phyloP scores from a whole-genome alignment of 768 basidiomycete species.

The Lyophyllum semitale region DNA sequence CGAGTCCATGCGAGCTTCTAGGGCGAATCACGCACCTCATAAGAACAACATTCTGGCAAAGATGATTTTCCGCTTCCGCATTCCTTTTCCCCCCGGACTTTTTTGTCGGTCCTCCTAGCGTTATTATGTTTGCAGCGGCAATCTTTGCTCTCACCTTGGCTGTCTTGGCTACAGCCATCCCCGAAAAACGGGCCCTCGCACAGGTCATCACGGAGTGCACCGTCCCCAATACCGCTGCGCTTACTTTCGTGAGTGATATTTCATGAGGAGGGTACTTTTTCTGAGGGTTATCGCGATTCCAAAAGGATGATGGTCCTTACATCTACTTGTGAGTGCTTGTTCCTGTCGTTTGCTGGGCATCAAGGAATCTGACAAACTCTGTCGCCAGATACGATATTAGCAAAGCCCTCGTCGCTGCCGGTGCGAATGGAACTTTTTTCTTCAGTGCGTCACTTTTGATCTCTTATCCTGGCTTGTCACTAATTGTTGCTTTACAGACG shows the following conservation, averaged over 20 bases:
- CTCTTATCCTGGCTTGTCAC: background rate
- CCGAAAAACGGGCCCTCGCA: conserved; percentile 13
- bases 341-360: background rate
- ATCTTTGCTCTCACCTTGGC: conserved; percentile 13
- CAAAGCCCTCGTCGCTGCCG: conserved; percentile 30
- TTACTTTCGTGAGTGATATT: conserved; percentile 32
- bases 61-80: background rate
- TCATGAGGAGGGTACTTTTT: background rate
- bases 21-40: no score
- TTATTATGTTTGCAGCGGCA: background rate
- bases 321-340: conserved; percentile 12
- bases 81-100: background rate
- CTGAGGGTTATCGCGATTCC: no score
- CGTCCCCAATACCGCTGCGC: conserved; percentile 30
- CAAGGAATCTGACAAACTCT: background rate
- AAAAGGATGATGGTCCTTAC: conserved; percentile 24
- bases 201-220: conserved; percentile 35
- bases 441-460: conserved; percentile 1
- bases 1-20: no score
- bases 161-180: conserved; percentile 9
- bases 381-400: conserved; percentile 19
- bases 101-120: background rate
- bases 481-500: conserved; percentile 23
- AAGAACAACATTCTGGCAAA: no score
- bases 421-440: conserved; percentile 42